Conservation (phyloP, 192 early-diverging fungal species). For the Coemansia furcata region DNA sequence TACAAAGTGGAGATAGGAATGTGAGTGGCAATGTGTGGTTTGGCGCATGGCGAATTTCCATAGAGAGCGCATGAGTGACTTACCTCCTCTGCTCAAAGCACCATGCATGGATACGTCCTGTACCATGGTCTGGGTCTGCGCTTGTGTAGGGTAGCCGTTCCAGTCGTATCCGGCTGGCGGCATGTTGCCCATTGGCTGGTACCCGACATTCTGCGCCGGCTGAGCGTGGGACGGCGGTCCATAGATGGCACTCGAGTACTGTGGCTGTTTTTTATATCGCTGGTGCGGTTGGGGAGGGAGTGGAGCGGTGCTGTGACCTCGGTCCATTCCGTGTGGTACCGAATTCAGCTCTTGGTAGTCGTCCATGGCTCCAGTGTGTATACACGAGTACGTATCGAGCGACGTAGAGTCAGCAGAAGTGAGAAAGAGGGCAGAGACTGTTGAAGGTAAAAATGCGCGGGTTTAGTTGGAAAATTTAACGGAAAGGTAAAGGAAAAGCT, state of each 20-base stretch:
- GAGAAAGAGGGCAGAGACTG: neutral
- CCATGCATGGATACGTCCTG: neutral
- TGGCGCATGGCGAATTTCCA: neutral
- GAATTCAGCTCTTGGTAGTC: constrained; percentile 31
- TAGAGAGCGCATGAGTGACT: neutral
- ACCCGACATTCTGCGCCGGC: constrained; percentile 1
- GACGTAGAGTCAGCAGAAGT: neutral
- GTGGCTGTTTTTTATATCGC: neutral
- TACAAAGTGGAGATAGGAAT: neutral
- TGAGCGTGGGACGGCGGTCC: constrained; percentile 11
- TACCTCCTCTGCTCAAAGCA: neutral
- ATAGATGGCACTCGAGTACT: neutral
- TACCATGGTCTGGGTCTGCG: neutral
- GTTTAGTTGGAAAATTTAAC: neutral
- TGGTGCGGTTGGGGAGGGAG: neutral
- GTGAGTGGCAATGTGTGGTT: neutral
- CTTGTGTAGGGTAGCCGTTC: constrained; percentile 29
- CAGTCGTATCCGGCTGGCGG: constrained; percentile 38
- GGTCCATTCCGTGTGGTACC: neutral
- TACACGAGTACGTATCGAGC: neutral
- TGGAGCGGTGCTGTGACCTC: neutral
- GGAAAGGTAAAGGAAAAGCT: neutral
- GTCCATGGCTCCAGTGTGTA: constrained; percentile 16
- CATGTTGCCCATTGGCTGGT: constrained; percentile 8
- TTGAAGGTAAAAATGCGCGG: neutral